Base-by-base conservation (phyloP, 345 rosid genomes). In the Arabidopsis suecica region DNA sequence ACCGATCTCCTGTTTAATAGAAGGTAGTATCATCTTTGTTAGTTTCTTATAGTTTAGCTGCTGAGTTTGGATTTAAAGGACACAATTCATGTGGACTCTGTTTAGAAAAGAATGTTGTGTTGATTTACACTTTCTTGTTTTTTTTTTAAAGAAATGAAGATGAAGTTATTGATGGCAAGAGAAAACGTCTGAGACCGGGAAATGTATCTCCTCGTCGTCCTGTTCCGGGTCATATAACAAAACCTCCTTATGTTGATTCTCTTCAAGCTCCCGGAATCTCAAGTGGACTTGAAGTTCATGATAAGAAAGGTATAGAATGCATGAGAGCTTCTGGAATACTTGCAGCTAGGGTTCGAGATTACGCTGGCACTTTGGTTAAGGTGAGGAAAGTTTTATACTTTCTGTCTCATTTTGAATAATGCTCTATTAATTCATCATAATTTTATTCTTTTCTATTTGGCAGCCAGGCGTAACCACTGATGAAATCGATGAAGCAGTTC, bases 261-360 rank as follows among this genome's bases (percentile, higher is more conserved):
- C 30, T 23, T 45, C 74, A 82, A 71, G 65, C 76, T 0, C 96
- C 96, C 16, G 96, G 96, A 58, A 89, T 93, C 70, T 84, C 87
- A 0, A 85, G 86, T 72, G 93, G 89, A 18, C 85, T 86, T 44
- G 90, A 93, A 81, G 82, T 93, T 62, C 98, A 91, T 74, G 91
- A 86, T 64, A 75, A 78, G 82, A 85, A 80, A 62, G 98, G 98
- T 69, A 86, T 84, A 76, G 88, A 91, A 51, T 59, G 85, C 75
- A 91, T 93, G 96, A 86, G 91, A 82, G 97, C 91, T 80, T 88
- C 96, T 9, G 98, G 97, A 53, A 88, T 78, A 78, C 97, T 93
- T 73, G 97, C 98, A 34, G 97, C 97, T 2, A 84, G 71, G 78
- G 97, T 91, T 82, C 93, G 91, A 28, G 81, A 83, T 13, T 89